phyloP scores from a whole-genome alignment of 192 early-diverging fungal species.

The Paraglomus occultum region DNA sequence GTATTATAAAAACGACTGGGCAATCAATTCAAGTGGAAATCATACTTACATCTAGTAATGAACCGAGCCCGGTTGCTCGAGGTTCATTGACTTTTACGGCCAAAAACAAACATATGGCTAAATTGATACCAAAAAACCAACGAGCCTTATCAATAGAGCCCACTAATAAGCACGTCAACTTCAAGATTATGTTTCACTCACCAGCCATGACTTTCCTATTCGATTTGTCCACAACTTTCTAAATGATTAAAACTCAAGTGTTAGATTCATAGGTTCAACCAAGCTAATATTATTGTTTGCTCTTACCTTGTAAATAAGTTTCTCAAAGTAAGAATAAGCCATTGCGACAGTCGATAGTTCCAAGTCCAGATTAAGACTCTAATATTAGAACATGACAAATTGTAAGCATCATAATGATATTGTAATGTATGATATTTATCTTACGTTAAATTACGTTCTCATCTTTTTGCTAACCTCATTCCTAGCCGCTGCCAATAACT shows the following conservation, averaged over 20 bases:
- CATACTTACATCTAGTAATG: conserved; percentile 36
- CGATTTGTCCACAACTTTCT: conserved; percentile 65
- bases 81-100: conserved; percentile 89
- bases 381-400: not conserved
- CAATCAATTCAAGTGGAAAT: not conserved
- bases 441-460: not conserved
- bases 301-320: conserved; percentile 78
- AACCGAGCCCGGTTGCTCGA: conserved; percentile 61
- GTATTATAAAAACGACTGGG: not conserved
- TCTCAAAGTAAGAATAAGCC: conserved; percentile 95
- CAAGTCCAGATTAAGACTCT: conserved; percentile 67
- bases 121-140: conserved; percentile 1
- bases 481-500: conserved; percentile 56
- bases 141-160: not conserved
- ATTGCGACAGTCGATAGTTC: conserved; percentile 88
- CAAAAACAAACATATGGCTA: conserved; percentile 75
- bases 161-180: not conserved
- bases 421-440: not conserved
- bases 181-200: conserved; percentile 19
- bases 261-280: conserved; percentile 14
- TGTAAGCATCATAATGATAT: not conserved
- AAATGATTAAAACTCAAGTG: not conserved
- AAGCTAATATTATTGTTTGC: conserved; percentile 34
- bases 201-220: conserved; percentile 71
- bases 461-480: conserved; percentile 31